Conservation (phyloP, 2,329 filamentous ascomycete genomes). For the Coleophoma cylindrospora region DNA sequence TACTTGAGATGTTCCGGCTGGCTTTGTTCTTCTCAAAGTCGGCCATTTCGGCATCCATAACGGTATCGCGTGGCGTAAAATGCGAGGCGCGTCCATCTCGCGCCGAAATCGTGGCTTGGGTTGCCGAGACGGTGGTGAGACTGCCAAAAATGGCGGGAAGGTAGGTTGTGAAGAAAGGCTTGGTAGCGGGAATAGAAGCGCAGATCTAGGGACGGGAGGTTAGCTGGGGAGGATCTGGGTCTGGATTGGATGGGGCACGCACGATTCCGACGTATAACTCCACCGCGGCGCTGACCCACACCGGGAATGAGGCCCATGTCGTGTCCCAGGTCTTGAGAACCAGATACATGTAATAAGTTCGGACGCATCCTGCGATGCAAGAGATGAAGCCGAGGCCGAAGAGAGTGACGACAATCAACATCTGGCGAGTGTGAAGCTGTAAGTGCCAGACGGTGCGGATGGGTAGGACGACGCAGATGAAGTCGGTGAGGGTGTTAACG, state of each 20-base stretch:
- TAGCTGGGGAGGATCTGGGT: background rate
- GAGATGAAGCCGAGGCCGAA: conserved; percentile 29
- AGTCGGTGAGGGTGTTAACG: conserved; percentile 55
- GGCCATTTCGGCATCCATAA: background rate
- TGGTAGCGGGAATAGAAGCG: conserved; percentile 35
- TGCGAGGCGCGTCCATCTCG: background rate
- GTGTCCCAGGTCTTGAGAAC: conserved; percentile 23
- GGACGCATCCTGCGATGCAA: background rate
- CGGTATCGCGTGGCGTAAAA: background rate
- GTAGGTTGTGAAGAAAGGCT: conserved; percentile 33
- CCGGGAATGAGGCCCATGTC: conserved; percentile 31
- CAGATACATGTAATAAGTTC: background rate
- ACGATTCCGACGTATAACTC: conserved; percentile 37
- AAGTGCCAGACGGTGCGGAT: conserved; percentile 40
- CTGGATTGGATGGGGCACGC: background rate
- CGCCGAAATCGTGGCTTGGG: background rate
- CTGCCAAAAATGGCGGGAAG: conserved; percentile 21
- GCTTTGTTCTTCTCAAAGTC: background rate
- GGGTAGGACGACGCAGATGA: conserved; percentile 47
- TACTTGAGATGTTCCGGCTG: too few species aligned
- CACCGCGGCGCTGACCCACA: conserved; percentile 30
- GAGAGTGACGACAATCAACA: conserved; percentile 38
- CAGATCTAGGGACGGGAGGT: conserved; percentile 23
- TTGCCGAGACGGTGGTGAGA: background rate
- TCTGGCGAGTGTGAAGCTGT: conserved; percentile 41